phyloP scores from a whole-genome alignment of 768 basidiomycete genomes.

The Serendipita sp. region DNA sequence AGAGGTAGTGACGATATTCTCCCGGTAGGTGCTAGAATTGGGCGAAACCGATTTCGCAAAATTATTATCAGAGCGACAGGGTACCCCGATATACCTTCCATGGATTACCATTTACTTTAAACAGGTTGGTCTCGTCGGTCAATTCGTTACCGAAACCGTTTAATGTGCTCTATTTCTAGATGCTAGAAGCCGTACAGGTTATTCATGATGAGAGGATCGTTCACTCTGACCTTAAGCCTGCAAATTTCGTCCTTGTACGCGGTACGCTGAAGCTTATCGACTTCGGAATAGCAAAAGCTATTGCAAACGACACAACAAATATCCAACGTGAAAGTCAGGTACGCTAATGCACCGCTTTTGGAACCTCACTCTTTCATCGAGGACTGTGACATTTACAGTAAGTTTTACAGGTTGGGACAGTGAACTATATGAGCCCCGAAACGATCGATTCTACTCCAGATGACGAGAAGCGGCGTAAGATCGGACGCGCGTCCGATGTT shows the following conservation, averaged over 20 bases:
- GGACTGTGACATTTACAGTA: background rate
- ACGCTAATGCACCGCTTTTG: constrained; percentile 9
- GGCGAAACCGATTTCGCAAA: constrained; percentile 87
- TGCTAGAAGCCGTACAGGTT: constrained; percentile 96
- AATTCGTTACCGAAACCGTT: background rate
- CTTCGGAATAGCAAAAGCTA: constrained; percentile 98
- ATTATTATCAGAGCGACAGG: constrained; percentile 69
- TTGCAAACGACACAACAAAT: constrained; percentile 96
- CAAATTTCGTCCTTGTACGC: constrained; percentile 92
- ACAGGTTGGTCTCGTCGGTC: constrained; percentile 40
- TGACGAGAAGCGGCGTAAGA: constrained; percentile 5
- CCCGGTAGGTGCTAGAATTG: constrained; percentile 69
- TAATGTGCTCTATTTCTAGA: constrained; percentile 32
- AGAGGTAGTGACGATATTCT: background rate
- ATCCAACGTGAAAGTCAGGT: constrained; percentile 95
- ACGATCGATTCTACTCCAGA: constrained; percentile 72
- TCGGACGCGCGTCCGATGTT: constrained; percentile 89
- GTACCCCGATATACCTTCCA: constrained; percentile 75
- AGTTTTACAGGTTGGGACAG: constrained; percentile 63
- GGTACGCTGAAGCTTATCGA: constrained; percentile 95
- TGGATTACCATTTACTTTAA: constrained; percentile 96
- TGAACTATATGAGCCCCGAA: constrained; percentile 99
- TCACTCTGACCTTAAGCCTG: constrained; percentile 95
- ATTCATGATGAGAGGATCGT: constrained; percentile 98
- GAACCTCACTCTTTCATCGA: background rate